Base-by-base conservation (phyloP, 257 asterid genomes). In the Nicotiana undulata region DNA sequence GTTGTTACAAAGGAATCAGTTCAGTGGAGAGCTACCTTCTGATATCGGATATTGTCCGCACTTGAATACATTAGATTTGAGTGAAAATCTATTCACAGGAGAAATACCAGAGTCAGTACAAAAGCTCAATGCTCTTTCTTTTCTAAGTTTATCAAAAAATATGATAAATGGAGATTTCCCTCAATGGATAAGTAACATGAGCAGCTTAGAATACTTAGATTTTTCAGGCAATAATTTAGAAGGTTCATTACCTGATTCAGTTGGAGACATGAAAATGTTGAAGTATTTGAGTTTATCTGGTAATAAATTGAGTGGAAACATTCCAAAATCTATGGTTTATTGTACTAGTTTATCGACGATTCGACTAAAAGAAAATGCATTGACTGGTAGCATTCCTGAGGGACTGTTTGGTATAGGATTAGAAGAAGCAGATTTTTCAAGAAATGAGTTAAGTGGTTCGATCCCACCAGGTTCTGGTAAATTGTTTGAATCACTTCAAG, bases 41-140 rank as follows among this genome's bases (percentile, higher is more conserved):
- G 98, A 96, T 79, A 88, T 94, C 74, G 98, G 99, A 12, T 70
- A 83, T 0, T 92, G 97, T 59, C 97, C 93, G 11, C 98, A 96
- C 80, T 55, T 96, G 66, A 87, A 18, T 22, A 81, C 32, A 11
- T 7, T 96, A 31, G 98, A 96, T 77, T 61, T 91, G 4, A 84
- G 94, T 85, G 37, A 75, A 29, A 96, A 96, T 82, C 77, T 60
- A 13, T 84, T 96, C 34, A 82, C 90, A 0, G 97, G 93, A 13
- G 60, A 22, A 24, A 44, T 91, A 34, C 96, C 99, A 2, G 85
- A 75, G 22, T 89, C 98, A 18, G 40, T 94, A 32, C 92, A 88
- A 56, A 83, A 49, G 85, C 89, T 92, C 5, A 87, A 82, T 3
- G 81, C 79, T 15, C 89, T 94, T 60, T 65, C 22, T 1, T 81